These are phyloP conservation scores for Hortaea sp. DNA, from an alignment of 2,329 filamentous ascomycete species.

Conservation along the genomic window DNA sequence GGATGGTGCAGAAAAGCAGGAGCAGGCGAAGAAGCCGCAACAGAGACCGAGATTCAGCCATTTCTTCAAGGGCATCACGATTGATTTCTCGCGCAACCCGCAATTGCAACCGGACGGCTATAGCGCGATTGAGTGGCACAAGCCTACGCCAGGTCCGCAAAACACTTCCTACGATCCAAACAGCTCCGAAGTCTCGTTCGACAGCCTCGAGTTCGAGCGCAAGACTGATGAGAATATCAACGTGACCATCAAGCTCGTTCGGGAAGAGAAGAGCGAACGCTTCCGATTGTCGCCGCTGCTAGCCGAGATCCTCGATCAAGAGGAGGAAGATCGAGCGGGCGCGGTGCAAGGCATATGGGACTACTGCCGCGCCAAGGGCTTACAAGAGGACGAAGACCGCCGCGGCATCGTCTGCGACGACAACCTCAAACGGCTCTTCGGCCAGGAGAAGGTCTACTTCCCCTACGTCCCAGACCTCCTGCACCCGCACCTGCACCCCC, in stretches of 20 bases:
- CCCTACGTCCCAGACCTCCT: constrained; percentile 73
- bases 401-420: constrained; percentile 86
- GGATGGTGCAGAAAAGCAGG: constrained; percentile 38
- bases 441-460: constrained; percentile 67
- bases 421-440: constrained; percentile 59
- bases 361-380: constrained; percentile 73
- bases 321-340: constrained; percentile 77
- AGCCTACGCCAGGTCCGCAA: constrained; percentile 48
- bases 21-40: constrained; percentile 26
- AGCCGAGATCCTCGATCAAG: constrained; percentile 74
- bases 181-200: constrained; percentile 66
- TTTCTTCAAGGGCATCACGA: constrained; percentile 71
- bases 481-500: constrained; percentile 59
- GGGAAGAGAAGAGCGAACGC: constrained; percentile 78
- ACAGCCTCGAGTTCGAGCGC: constrained; percentile 82
- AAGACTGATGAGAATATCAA: constrained; percentile 89
- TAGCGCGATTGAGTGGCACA: constrained; percentile 73
- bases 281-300: constrained; percentile 70
- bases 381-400: constrained; percentile 94
- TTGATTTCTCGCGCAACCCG: constrained; percentile 46
- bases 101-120: constrained; percentile 58
- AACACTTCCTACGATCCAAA: constrained; percentile 34
- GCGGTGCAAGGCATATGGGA: constrained; percentile 91
- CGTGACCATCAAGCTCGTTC: constrained; percentile 73
- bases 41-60: constrained; percentile 56